phyloP scores from a whole-genome alignment of 1,284 basidiomycete species.

The Porogramme epimiltina region DNA sequence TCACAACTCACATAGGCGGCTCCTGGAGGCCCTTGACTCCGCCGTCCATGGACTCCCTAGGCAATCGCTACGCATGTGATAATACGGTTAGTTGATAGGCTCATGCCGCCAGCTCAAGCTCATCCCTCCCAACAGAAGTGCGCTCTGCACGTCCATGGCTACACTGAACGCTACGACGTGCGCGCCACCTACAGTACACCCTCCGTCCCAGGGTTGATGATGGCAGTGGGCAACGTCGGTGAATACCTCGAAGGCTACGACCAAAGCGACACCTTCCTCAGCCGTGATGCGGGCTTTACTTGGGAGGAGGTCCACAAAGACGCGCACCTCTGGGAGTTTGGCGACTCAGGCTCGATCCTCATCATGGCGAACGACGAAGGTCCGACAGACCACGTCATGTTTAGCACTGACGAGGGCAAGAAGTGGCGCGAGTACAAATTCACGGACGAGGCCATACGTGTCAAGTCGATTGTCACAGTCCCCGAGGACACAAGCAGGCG shows the following conservation, averaged over 20 bases:
- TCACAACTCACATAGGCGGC: constrained; percentile 54
- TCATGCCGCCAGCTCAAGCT: constrained; percentile 40
- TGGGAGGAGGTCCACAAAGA: constrained; percentile 99
- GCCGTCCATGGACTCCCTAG: constrained; percentile 78
- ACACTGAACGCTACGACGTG: constrained; percentile 90
- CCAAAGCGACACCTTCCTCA: constrained; percentile 94
- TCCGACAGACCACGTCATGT: constrained; percentile 87
- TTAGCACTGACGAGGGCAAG: constrained; percentile 86
- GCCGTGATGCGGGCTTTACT: constrained; percentile 94
- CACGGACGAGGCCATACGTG: constrained; percentile 70
- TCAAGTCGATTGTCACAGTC: constrained; percentile 84
- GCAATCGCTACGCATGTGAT: constrained; percentile 74
- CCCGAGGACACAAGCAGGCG: constrained; percentile 89
- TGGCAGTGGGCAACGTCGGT: constrained; percentile 98
- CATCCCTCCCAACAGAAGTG: too few species aligned
- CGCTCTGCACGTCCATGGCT: constrained; percentile 90
- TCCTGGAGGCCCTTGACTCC: constrained; percentile 86
- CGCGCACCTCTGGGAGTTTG: constrained; percentile 97
- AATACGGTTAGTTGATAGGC: constrained; percentile 38
- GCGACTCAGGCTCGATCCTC: constrained; percentile 93
- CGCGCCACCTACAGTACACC: constrained; percentile 92
- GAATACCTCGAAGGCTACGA: constrained; percentile 79
- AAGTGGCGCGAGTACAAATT: constrained; percentile 91
- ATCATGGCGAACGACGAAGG: constrained; percentile 96
- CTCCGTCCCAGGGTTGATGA: constrained; percentile 88